Conservation (phyloP, 331 rosid genomes). For the Rosa hybrid region DNA sequence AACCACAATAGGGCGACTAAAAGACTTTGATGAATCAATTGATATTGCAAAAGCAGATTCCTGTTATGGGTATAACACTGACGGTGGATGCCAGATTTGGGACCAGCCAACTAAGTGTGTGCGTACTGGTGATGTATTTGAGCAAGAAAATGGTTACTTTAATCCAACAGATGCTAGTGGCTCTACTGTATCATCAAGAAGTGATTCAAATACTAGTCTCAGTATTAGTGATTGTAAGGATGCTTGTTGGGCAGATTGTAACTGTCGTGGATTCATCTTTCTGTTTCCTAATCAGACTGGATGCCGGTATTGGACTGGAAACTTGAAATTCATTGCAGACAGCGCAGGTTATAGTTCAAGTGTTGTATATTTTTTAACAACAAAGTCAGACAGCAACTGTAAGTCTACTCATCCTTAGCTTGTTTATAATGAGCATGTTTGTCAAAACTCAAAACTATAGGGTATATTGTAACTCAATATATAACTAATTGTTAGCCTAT, state of each 20-base stretch:
- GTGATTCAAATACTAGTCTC: neutral
- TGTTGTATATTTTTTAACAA: neutral
- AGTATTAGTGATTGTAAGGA: constrained; percentile 16
- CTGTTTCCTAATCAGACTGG: constrained; percentile 13
- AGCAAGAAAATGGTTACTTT: constrained; percentile 10
- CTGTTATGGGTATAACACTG: constrained; percentile 7
- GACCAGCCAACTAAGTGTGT: neutral
- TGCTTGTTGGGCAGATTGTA: constrained; percentile 14
- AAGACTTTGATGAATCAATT: neutral
- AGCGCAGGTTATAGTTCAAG: neutral
- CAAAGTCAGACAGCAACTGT: neutral
- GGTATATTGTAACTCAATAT: neutral
- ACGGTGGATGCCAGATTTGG: constrained; percentile 3
- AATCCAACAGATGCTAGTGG: neutral
- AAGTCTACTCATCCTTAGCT: neutral
- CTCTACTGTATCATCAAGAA: neutral
- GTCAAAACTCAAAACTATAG: neutral
- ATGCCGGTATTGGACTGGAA: constrained; percentile 14
- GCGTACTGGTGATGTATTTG: neutral
- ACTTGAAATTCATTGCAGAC: constrained; percentile 4
- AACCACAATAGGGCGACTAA: neutral
- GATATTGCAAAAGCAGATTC: constrained; percentile 3
- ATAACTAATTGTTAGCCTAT: neutral
- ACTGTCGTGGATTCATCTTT: constrained; percentile 10
- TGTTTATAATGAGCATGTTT: neutral